Evolutionary conservation across 768 basidiomycete species (phyloP), one percentile per base, ranked within the genome.

Genomic region (Dacryopinax spathularia): DNA sequence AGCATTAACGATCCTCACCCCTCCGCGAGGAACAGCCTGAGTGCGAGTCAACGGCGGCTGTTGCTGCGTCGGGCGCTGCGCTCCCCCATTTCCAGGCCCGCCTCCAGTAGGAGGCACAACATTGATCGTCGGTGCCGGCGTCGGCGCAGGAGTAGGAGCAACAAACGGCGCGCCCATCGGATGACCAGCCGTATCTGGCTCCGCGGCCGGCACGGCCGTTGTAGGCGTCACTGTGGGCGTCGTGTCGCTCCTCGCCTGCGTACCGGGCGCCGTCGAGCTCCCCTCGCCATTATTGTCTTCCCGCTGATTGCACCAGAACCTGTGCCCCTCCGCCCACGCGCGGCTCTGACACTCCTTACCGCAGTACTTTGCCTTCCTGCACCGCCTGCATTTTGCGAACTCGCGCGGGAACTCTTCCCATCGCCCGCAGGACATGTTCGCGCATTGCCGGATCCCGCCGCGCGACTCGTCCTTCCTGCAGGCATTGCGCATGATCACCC

Each of bases 401-500:
- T 98, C 91, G 29, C 95, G 82, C 1, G 95, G 90, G 68, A 84
- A 89, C 12, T 80, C 77, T 74, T 99, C 96, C 96, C 94, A 97
- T 68, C 83, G 83, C 0, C 95, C 96, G 69, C 96, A 98, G 56
- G 89, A 81, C 94, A 98, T 97, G 72, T 96, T 96, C 0, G 96
- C 96, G 78, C 96, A 99, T 74, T 98, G 96, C 63, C 96, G 76
- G 66, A 97, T 93, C 12, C 96, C 96, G 61, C 93, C 93, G 34
- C 86, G 77, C 60, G 80, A 84, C 66, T 98, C 95, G 69, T 98
- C 96, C 77, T 99, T 98, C 72, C 95, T 79, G 75, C 96, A 99
- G 13, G 96, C 96, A 73, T 99, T 99, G 61, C 96, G 82, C 96
- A 98, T 99, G 70, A 98, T 96, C n/a, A 97, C 95, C 1, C 93